These are phyloP conservation scores for Eimeria maxima DNA, from an alignment of 169 alveolate species.

Conservation along the genomic window DNA sequence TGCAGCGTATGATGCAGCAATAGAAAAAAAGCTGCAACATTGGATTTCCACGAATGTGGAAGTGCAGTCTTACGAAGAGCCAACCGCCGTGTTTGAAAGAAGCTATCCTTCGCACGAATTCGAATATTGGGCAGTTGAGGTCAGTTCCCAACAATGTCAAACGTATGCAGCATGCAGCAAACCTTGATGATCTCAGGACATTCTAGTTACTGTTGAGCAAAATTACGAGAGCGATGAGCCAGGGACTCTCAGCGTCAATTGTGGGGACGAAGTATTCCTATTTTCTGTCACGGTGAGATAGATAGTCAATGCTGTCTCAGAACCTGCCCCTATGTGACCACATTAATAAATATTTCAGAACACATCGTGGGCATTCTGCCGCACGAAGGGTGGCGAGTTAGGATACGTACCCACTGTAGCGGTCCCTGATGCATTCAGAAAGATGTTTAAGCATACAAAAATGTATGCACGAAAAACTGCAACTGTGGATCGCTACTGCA, in stretches of 20 bases:
- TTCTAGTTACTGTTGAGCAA: slow-evolving; percentile 53
- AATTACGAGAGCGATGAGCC: slow-evolving; percentile 55
- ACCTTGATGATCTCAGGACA: background rate
- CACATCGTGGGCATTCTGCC: slow-evolving; percentile 53
- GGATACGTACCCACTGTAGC: slow-evolving; percentile 65
- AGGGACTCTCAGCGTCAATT: slow-evolving; percentile 27
- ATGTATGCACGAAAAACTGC: slow-evolving; percentile 49
- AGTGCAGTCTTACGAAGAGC: background rate
- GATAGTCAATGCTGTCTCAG: background rate
- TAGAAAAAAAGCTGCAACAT: background rate
- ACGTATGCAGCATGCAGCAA: background rate
- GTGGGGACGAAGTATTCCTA: slow-evolving; percentile 48
- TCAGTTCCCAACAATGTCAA: background rate
- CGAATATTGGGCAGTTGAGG: slow-evolving; percentile 58
- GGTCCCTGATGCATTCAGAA: slow-evolving; percentile 49
- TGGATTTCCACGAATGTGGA: slow-evolving; percentile 2
- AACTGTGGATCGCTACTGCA: slow-evolving; percentile 50
- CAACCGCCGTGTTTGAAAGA: background rate
- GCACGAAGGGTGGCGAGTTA: slow-evolving; percentile 3
- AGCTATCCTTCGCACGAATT: slow-evolving; percentile 31
- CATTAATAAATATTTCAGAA: background rate
- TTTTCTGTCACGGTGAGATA: slow-evolving; percentile 38
- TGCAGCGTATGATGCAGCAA: background rate
- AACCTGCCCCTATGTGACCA: background rate
- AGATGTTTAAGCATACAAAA: slow-evolving; percentile 43